Conservation (phyloP, 306 rosid species). For the Quercus wislizeni region DNA sequence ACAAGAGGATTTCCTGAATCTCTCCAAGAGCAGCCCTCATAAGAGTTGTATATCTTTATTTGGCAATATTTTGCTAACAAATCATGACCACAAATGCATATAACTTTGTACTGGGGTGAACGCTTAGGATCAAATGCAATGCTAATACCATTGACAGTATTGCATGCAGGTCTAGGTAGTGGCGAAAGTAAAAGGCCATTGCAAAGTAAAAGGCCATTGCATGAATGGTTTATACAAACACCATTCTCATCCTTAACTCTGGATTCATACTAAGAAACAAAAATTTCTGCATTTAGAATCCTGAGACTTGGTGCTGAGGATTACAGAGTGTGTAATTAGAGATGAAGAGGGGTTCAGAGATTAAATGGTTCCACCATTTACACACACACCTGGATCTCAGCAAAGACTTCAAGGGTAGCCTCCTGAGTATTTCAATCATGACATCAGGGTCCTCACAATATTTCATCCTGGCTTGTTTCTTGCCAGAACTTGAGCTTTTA, state of each 20-base stretch:
- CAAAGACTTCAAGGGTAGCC: slow-evolving; percentile 14
- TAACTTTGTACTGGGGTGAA: slow-evolving; percentile 27
- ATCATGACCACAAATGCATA: neutral
- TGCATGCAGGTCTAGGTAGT: slow-evolving; percentile 1
- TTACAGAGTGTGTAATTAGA: neutral
- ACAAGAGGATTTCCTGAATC: neutral
- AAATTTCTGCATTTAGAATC: neutral
- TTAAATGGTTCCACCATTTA: slow-evolving; percentile 13
- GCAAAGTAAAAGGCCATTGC: slow-evolving; percentile 21
- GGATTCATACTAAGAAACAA: neutral
- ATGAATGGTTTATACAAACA: slow-evolving; percentile 15
- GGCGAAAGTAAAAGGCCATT: slow-evolving; percentile 13
- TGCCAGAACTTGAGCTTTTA: neutral
- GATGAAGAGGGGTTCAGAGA: slow-evolving; percentile 12
- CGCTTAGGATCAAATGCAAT: slow-evolving; percentile 20
- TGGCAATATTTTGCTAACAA: neutral
- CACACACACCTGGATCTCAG: slow-evolving; percentile 20
- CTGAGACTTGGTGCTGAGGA: neutral
- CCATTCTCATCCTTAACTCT: slow-evolving; percentile 3
- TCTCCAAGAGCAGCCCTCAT: slow-evolving; percentile 18
- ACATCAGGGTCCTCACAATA: neutral
- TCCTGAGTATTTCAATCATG: neutral
- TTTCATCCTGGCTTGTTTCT: neutral
- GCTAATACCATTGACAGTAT: neutral
- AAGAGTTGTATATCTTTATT: slow-evolving; percentile 22